Base-by-base conservation (phyloP, 176 grass and related monocot genomes). In the Rhipidocladum racemiflorum region DNA sequence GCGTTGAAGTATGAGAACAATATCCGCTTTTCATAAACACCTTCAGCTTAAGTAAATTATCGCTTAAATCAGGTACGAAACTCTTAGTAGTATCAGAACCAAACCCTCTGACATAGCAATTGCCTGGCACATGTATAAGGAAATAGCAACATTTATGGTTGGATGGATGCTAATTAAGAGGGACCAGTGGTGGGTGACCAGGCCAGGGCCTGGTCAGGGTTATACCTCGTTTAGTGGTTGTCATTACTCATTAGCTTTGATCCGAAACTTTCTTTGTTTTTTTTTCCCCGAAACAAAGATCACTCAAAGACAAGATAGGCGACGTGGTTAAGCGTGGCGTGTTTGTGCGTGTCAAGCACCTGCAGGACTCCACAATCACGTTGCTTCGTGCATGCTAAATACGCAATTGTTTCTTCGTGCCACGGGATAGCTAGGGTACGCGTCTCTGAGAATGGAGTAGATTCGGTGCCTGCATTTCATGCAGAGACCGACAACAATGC, bases 201-300 rank as follows among this genome's bases (percentile, higher is more conserved):
- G 57, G 32, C 4, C 54, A 34, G 43, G 38, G 61, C 44, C 30
- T 34, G 61, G 82, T 89, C 75, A 84, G 51, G 60, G 12, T 35
- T 60, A 59, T 3, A 20, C 9, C 29, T 35, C 39, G 75, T 72
- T 84, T 44, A 76, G 69, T 80, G 62, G 30, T 32, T 70, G 75
- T 21, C 42, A 49, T 73, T 24, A 62, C 65, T 81, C 35, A 1
- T 11, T 60, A 66, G 34, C 46, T 61, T 18, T 27, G 64, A 68
- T 66, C 66, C 42, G 42, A 53, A 53, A 57, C 20, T 61, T 61
- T 5, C 9, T 61, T 69, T 78, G 55, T 49, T 68, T 74, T 24
- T 60, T 80, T 74, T 24, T 60, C 75, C 12, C 61, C 24, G 51
- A 68, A 34, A 61, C 86, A 79, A 85, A 85, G 34, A 85, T 85